A percentile compares a stretch with the other conserved stretches of the same genome.
Evolutionary conservation across 2,329 filamentous ascomycete genomes (phyloP).

Genomic region (Myriangium duriaei): DNA sequence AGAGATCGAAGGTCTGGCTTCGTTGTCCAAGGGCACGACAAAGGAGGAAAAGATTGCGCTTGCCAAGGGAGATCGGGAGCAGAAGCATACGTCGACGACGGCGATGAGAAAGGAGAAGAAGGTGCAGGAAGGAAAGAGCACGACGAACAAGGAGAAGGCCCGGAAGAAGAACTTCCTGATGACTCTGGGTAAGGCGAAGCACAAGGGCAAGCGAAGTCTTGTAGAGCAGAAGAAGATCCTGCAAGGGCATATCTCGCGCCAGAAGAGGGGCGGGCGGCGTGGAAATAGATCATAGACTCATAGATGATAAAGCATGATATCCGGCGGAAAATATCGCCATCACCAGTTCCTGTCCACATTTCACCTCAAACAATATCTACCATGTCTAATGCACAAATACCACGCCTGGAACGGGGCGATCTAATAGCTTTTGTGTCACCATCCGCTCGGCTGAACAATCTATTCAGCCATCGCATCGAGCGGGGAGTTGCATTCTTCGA

Average conservation of each 20-base stretch:
- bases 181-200: constrained; percentile 92
- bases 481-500: constrained; percentile 14
- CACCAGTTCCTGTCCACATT: too few species aligned
- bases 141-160: constrained; percentile 93
- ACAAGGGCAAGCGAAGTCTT: constrained; percentile 89
- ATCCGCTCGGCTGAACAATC: constrained; percentile 18
- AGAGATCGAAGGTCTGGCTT: constrained; percentile 78
- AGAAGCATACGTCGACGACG: constrained; percentile 63
- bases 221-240: constrained; percentile 72
- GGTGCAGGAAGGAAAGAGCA: constrained; percentile 80
- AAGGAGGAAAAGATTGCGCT: constrained; percentile 81
- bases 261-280: constrained; percentile 71
- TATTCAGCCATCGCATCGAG: constrained; percentile 14
- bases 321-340: background rate
- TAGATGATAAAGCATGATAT: constrained; percentile 1
- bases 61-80: constrained; percentile 67
- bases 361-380: too few species aligned
- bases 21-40: constrained; percentile 64
- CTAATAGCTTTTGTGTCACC: constrained; percentile 23
- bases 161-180: constrained; percentile 98
- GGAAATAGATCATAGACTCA: too few species aligned
- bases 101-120: constrained; percentile 80
- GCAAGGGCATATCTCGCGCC: constrained; percentile 67
- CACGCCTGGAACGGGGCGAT: too few species aligned
- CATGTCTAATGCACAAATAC: too few species aligned